phyloP scores from a whole-genome alignment of 768 basidiomycete genomes.

The Pisolithus microcarpus region DNA sequence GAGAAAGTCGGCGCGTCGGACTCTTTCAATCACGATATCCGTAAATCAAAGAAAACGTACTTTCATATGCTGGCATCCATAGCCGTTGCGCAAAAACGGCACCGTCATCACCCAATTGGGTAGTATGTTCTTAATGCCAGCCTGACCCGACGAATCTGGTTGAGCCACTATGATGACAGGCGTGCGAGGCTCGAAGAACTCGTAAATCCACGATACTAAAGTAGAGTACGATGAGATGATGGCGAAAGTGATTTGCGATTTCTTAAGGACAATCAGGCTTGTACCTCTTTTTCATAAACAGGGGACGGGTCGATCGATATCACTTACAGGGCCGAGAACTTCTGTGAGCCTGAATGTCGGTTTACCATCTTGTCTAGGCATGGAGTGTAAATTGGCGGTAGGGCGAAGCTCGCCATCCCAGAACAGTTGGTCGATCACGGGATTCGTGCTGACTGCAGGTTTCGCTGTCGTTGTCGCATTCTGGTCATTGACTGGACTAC shows the following conservation, averaged over 20 bases:
- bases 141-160: conserved; percentile 44
- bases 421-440: conserved; percentile 42
- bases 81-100: conserved; percentile 53
- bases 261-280: conserved; percentile 32
- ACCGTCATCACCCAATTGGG: conserved; percentile 71
- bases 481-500: too few species aligned
- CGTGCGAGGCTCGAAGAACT: conserved; percentile 60
- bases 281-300: conserved; percentile 3
- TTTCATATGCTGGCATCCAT: conserved; percentile 79
- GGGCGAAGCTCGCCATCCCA: conserved; percentile 75
- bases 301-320: background rate
- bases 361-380: conserved; percentile 49
- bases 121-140: conserved; percentile 55
- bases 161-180: conserved; percentile 77
- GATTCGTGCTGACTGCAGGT: background rate
- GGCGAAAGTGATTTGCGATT: conserved; percentile 63
- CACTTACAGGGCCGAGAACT: conserved; percentile 61
- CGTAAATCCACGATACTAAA: conserved; percentile 68
- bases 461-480: too few species aligned
- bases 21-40: background rate
- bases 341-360: conserved; percentile 66
- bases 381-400: conserved; percentile 57
- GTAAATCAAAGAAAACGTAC: conserved; percentile 24
- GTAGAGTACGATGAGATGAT: conserved; percentile 70
- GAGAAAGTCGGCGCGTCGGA: background rate